Base-by-base conservation (phyloP, 306 rosid genomes). In the Vicia faba region DNA sequence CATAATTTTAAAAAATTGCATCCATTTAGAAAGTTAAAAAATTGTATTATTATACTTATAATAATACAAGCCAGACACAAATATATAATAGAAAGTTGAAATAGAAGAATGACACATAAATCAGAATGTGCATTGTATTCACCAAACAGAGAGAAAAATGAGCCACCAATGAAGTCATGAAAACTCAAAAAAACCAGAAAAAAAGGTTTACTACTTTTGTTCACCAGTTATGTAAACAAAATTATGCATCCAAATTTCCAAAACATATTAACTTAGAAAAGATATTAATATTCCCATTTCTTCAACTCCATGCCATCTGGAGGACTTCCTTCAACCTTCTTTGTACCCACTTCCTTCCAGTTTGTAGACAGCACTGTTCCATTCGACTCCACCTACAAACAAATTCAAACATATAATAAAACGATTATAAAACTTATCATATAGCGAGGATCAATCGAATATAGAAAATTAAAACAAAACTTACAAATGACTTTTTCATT, bases 221-320 rank as follows among this genome's bases (percentile, higher is more conserved):
- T 63, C 35, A 57, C 2, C 16, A 55, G 18, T 11, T 31, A 36
- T 13, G 48, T 38, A 23, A 57, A 7, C 18, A 66, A 26, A 8
- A 71, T 29, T 41, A 71, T 43, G 11, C 63, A 80, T 16, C n/a
- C 43, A 61, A 5, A 80, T 50, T 49, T 49, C 56, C 56, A 49
- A 50, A 43, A 19, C 2, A 44, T 58, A 49, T 10, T 16, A 43
- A 55, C 16, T 11, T 51, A 50, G 53, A n/a, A n/a, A 43, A 69
- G 12, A 15, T 7, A 53, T 60, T 63, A 93, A 79, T 63, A 72
- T 78, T 88, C 90, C 97, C 97, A 93, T 71, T 88, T 90, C 83
- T 79, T 93, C 87, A 93, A 59, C 81, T 90, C 97, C 96, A 93
- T 93, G 54, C 99, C 99, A 72, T 93, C 96, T 11, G 97, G 99